phyloP scores from a whole-genome alignment of 331 rosid genomes.

The Quercus tomentella region DNA sequence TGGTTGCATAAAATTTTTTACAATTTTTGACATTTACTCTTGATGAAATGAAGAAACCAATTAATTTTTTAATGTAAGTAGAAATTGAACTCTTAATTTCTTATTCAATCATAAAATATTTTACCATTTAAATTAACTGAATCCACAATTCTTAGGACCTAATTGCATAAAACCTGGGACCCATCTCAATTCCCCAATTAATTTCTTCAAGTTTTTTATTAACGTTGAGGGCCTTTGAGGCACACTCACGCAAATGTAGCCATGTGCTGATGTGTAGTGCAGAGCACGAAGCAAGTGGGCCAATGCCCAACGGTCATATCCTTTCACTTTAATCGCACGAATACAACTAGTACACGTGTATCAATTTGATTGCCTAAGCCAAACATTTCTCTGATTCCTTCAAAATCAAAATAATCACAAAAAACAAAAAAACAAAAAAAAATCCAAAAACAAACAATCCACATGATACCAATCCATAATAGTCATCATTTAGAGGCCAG shows the following conservation, averaged over 20 bases:
- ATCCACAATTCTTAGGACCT: too few species aligned
- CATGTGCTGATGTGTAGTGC: neutral
- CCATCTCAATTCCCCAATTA: too few species aligned
- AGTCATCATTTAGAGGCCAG: neutral
- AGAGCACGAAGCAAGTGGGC: neutral
- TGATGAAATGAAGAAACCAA: accelerated
- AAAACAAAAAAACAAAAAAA: neutral
- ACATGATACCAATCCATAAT: neutral
- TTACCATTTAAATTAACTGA: accelerated
- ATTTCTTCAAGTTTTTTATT: neutral
- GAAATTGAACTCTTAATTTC: accelerated
- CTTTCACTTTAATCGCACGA: neutral
- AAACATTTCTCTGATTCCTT: neutral
- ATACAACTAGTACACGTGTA: neutral
- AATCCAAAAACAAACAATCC: neutral
- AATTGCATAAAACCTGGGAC: too few species aligned
- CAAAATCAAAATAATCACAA: neutral
- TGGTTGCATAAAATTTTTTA: too few species aligned
- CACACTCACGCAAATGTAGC: neutral
- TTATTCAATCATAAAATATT: accelerated
- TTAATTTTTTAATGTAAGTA: accelerated
- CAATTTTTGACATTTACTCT: accelerated
- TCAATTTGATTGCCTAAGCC: neutral
- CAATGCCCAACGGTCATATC: neutral
- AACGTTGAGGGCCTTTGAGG: neutral